Conservation (phyloP, 257 asterid species). For the Catharanthus roseus region DNA sequence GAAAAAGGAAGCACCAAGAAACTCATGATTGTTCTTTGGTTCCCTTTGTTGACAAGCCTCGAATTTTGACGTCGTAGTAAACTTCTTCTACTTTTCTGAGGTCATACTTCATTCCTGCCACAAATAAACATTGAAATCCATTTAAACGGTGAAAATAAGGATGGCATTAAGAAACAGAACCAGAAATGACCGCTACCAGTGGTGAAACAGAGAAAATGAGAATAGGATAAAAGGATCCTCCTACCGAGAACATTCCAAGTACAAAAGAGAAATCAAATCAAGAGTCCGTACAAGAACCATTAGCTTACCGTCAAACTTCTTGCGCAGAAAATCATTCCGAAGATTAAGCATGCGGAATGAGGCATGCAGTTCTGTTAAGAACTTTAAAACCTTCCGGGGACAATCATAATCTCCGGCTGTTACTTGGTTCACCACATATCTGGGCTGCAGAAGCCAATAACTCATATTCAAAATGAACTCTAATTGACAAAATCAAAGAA, state of each 20-base stretch:
- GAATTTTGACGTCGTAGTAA: conserved; percentile 77
- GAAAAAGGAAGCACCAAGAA: not conserved
- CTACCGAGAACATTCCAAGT: not conserved
- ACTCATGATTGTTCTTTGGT: conserved; percentile 28
- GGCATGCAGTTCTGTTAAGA: conserved; percentile 83
- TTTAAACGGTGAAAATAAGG: not conserved
- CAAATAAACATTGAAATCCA: not conserved
- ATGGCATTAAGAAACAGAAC: not conserved
- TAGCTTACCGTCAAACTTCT: conserved; percentile 82
- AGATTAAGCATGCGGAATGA: conserved; percentile 99
- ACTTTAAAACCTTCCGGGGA: conserved; percentile 77
- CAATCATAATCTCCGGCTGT: conserved; percentile 97
- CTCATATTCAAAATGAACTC: not conserved
- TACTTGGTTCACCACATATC: conserved; percentile 95
- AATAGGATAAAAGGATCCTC: not conserved
- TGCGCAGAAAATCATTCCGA: conserved; percentile 90
- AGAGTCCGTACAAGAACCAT: not conserved
- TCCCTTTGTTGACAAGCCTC: conserved; percentile 61
- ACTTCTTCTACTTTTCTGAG: conserved; percentile 92
- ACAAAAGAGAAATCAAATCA: not conserved
- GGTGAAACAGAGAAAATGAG: not conserved
- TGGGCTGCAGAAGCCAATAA: conserved; percentile 61
- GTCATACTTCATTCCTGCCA: conserved; percentile 90
- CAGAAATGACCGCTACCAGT: not conserved
- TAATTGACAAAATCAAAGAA: not conserved